Evolutionary conservation across 768 basidiomycete genomes (phyloP).

Genomic region (Amyloporia xantha): DNA sequence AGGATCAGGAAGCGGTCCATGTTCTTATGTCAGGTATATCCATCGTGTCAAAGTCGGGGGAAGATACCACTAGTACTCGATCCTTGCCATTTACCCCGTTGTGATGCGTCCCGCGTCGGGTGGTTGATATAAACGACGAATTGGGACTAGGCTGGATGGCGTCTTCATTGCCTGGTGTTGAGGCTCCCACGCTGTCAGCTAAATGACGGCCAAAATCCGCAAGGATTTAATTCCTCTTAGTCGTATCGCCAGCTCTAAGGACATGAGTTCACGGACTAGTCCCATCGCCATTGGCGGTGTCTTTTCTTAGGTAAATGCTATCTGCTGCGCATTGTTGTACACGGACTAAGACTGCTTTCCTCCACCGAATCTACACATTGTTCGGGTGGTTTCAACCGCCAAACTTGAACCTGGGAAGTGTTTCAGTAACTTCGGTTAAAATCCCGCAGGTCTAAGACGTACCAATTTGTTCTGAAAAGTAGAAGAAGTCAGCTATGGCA

Average conservation of each 20-base stretch:
- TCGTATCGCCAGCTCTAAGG: too few relatives aligned
- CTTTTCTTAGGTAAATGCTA: too few relatives aligned
- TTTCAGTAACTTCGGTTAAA: background rate
- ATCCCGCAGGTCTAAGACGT: conserved; percentile 4
- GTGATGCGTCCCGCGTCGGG: background rate
- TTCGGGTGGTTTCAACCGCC: conserved; percentile 37
- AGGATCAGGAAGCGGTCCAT: background rate
- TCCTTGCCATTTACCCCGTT: background rate
- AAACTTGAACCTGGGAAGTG: conserved; percentile 48
- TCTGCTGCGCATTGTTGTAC: background rate
- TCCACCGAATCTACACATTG: background rate
- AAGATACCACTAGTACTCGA: background rate
- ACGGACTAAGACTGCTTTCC: background rate
- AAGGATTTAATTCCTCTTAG: too few relatives aligned
- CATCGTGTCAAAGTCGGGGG: background rate
- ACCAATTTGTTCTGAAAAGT: conserved; percentile 42
- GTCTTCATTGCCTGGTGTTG: background rate
- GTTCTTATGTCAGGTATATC: background rate
- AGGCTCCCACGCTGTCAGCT: background rate
- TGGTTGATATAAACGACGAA: too few relatives aligned
- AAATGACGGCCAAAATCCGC: background rate
- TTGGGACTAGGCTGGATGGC: too few relatives aligned
- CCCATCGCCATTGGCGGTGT: too few relatives aligned
- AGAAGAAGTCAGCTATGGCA: conserved; percentile 1
- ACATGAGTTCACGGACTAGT: too few relatives aligned